These are phyloP conservation scores for Apiospora malaysiana DNA, from an alignment of 2,329 filamentous ascomycete genomes.

Conservation along the genomic window DNA sequence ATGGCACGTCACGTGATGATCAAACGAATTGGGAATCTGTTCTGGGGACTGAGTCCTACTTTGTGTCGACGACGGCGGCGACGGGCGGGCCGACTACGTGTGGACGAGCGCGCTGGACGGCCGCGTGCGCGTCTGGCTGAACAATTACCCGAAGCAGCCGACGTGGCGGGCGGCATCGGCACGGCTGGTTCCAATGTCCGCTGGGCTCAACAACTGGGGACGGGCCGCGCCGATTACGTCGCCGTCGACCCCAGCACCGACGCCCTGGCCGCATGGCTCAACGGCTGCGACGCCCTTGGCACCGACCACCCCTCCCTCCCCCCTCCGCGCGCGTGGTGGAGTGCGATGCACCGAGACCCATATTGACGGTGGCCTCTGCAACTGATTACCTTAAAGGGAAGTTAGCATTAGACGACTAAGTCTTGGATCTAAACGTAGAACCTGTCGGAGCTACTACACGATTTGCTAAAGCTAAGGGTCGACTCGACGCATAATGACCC, in stretches of 20 bases:
- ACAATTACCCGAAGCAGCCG: slow-evolving; percentile 27
- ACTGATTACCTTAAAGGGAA: too few species aligned
- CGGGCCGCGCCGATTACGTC: slow-evolving; percentile 24
- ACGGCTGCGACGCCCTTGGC: slow-evolving; percentile 20
- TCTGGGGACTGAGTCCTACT: slow-evolving; percentile 8
- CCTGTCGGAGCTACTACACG: too few species aligned
- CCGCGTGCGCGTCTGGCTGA: slow-evolving; percentile 28
- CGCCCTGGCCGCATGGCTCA: slow-evolving; percentile 24
- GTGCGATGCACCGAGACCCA: too few species aligned
- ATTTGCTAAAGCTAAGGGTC: too few species aligned
- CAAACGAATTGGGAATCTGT: too few species aligned
- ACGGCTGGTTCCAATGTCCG: slow-evolving; percentile 29
- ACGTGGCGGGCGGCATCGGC: slow-evolving; percentile 28
- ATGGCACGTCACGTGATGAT: too few species aligned
- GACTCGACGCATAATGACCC: too few species aligned
- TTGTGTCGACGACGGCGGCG: slow-evolving; percentile 32
- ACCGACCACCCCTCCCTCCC: too few species aligned
- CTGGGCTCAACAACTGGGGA: slow-evolving; percentile 23
- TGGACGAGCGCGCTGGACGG: neutral
- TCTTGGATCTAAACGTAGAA: too few species aligned
- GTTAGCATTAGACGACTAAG: too few species aligned
- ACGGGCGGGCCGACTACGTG: slow-evolving; percentile 30
- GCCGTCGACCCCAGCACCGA: slow-evolving; percentile 24
- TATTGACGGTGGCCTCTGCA: too few species aligned
- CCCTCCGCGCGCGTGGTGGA: too few species aligned